Evolutionary conservation across 169 alveolate genomes (phyloP).

Genomic region (Ichthyophthirius multifiliis): DNA sequence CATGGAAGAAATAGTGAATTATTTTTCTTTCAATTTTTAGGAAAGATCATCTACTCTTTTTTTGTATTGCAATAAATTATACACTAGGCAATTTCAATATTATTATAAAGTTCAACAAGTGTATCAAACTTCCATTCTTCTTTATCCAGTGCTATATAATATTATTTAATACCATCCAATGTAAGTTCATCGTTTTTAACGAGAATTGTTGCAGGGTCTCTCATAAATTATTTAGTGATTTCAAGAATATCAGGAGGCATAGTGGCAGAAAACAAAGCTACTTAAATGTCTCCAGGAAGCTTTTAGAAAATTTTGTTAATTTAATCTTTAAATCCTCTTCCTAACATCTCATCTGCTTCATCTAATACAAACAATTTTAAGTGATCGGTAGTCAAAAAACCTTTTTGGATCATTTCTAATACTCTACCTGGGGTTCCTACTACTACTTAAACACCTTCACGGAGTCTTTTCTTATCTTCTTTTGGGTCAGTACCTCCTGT

Average conservation of each 20-base stretch:
- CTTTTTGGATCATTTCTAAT: conserved; percentile 95
- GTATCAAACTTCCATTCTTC: conserved; percentile 97
- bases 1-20: conserved; percentile 95
- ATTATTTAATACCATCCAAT: conserved; percentile 98
- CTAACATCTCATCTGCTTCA: conserved; percentile 99
- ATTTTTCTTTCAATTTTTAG: conserved; percentile 93
- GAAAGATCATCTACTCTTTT: conserved; percentile 95
- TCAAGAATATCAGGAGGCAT: conserved; percentile 96
- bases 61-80: conserved; percentile 98
- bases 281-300: conserved; percentile 80
- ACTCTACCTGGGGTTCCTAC: conserved; percentile 99
- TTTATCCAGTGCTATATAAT: conserved; percentile 96
- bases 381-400: conserved; percentile 88
- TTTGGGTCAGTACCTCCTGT: conserved; percentile 93
- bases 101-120: conserved; percentile 95
- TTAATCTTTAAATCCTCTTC: conserved; percentile 96
- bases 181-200: conserved; percentile 98
- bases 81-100: conserved; percentile 97
- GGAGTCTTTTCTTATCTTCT: conserved; percentile 95
- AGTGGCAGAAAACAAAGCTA: conserved; percentile 96
- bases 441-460: conserved; percentile 98
- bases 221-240: conserved; percentile 95
- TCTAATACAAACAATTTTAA: conserved; percentile 95
- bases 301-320: conserved; percentile 85
- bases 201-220: conserved; percentile 94